Conservation (phyloP, 2,329 filamentous ascomycete genomes). For the Arthrobotrys musiformis region DNA sequence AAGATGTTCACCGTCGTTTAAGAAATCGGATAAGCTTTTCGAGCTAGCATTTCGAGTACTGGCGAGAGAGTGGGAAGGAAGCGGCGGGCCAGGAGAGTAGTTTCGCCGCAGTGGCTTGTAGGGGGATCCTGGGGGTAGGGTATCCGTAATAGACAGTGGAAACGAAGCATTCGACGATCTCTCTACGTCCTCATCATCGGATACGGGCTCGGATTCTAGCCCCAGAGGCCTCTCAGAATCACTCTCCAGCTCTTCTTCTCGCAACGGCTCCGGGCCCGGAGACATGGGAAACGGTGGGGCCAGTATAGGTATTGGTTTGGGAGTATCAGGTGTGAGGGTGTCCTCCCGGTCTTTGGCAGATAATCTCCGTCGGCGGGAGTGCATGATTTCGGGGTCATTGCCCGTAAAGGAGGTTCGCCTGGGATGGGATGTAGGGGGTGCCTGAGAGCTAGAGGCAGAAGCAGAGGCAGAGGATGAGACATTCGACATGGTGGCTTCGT, state of each 20-base stretch:
- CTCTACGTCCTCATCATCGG: conserved; percentile 51
- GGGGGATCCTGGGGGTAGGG: conserved; percentile 44
- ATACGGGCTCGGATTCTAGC: conserved; percentile 39
- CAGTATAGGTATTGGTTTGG: conserved; percentile 19
- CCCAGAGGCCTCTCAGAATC: conserved; percentile 36
- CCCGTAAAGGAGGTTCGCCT: conserved; percentile 28
- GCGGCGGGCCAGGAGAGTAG: conserved; percentile 43
- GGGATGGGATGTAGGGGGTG: conserved; percentile 22
- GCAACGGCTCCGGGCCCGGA: neutral
- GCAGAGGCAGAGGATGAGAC: conserved; percentile 60
- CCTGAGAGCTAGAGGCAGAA: conserved; percentile 58
- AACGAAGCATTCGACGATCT: conserved; percentile 53
- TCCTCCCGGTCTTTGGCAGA: conserved; percentile 44
- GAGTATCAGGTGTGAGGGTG: conserved; percentile 42
- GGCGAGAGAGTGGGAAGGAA: conserved; percentile 36
- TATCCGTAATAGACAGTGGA: conserved; percentile 54
- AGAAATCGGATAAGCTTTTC: conserved; percentile 37
- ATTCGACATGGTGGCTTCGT: conserved; percentile 65
- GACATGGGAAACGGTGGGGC: conserved; percentile 27
- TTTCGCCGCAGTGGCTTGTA: conserved; percentile 37
- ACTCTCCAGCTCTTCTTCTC: conserved; percentile 39
- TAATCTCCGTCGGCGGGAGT: conserved; percentile 24
- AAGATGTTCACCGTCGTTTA: conserved; percentile 31
- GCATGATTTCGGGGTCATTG: conserved; percentile 20
- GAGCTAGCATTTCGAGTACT: conserved; percentile 37